These are phyloP conservation scores for Euphorbia tirucalli DNA, from an alignment of 345 rosid genomes.

Conservation along the genomic window DNA sequence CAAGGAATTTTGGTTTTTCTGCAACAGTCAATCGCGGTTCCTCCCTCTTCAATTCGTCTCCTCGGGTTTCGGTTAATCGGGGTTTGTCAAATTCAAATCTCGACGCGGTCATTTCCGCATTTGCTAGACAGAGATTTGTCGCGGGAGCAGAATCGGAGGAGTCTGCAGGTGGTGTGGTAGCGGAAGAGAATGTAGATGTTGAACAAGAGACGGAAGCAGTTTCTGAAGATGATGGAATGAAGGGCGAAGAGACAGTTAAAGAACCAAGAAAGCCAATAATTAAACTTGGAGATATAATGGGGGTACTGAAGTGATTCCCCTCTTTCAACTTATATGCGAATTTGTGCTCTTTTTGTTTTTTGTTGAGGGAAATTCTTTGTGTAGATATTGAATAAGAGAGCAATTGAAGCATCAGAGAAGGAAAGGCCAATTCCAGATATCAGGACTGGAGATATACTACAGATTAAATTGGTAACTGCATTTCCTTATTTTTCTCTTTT, in stretches of 20 bases:
- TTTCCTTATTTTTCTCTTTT: constrained; percentile 4
- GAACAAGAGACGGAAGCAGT: constrained; percentile 28
- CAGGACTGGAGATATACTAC: constrained; percentile 81
- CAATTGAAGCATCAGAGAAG: constrained; percentile 64
- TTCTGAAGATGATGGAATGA: constrained; percentile 14
- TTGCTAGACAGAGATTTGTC: constrained; percentile 40
- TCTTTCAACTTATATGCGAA: not conserved
- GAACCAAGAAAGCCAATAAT: constrained; percentile 47
- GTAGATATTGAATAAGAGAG: constrained; percentile 80
- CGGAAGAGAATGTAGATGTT: constrained; percentile 32
- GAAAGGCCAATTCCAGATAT: constrained; percentile 70
- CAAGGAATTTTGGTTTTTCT: constrained; percentile 45
- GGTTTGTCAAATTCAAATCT: constrained; percentile 25
- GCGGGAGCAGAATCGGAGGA: constrained; percentile 55
- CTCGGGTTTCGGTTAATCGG: constrained; percentile 25
- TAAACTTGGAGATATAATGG: constrained; percentile 73
- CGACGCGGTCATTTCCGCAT: constrained; percentile 26
- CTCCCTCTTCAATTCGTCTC: constrained; percentile 18
- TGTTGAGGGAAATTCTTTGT: constrained; percentile 5
- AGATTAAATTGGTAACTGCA: constrained; percentile 67
- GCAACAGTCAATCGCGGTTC: constrained; percentile 32
- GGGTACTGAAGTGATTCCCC: constrained; percentile 38
- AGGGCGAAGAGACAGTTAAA: constrained; percentile 31
- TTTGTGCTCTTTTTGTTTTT: not conserved
- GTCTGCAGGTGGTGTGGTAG: constrained; percentile 36